Conservation (phyloP, 176 grass and related monocot genomes). For the Phoenix roebelenii region DNA sequence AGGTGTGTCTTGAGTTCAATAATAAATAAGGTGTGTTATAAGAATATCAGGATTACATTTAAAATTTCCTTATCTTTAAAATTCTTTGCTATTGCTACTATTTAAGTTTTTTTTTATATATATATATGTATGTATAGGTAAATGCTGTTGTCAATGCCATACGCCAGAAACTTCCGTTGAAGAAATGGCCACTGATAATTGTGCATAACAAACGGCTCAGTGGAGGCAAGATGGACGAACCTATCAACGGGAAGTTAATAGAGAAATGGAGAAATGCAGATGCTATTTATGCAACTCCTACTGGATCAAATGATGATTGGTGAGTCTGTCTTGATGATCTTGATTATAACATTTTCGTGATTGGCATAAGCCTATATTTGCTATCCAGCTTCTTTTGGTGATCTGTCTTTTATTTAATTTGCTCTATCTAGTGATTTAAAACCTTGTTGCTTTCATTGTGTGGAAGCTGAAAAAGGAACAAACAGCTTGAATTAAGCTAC, state of each 20-base stretch:
- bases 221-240: slow-evolving; percentile 34
- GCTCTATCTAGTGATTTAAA: too few species aligned
- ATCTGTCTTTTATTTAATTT: too few species aligned
- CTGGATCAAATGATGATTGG: slow-evolving; percentile 75
- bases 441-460: too few species aligned
- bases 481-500: too few species aligned
- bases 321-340: slow-evolving; percentile 22
- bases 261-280: slow-evolving; percentile 46
- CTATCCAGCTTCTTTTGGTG: too few species aligned
- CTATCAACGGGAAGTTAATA: slow-evolving; percentile 29
- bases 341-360: slow-evolving; percentile 1
- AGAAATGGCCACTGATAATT: slow-evolving; percentile 49
- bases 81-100: background rate
- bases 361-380: too few species aligned
- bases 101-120: background rate
- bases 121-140: slow-evolving; percentile 18
- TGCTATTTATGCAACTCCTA: slow-evolving; percentile 70
- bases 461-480: too few species aligned
- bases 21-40: slow-evolving; percentile 6
- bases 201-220: slow-evolving; percentile 51
- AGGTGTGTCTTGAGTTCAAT: slow-evolving; percentile 14
- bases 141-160: slow-evolving; percentile 49
- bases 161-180: slow-evolving; percentile 28
- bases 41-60: background rate
- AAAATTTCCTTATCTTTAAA: background rate